Percentiles rank a stretch among this genome's conserved stretches.
Evolutionary conservation across 441 rosid genomes (phyloP).

Genomic region (Theobroma grandiflorum): DNA sequence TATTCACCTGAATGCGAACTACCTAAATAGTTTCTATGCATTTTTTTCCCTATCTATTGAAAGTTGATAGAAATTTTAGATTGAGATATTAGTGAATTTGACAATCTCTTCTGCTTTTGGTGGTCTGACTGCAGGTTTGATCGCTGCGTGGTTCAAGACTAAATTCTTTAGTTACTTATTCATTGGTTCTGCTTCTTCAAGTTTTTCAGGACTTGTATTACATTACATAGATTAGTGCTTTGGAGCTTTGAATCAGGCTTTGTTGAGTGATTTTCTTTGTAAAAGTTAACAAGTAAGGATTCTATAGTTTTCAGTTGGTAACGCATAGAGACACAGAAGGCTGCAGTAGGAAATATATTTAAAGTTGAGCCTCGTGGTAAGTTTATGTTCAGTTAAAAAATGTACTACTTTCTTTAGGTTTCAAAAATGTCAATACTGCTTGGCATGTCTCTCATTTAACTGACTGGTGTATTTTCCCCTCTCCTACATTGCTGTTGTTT

Average conservation of each 20-base stretch:
- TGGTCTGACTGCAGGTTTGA: constrained; percentile 65
- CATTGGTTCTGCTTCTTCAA: constrained; percentile 42
- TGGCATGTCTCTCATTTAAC: constrained; percentile 7
- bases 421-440: background rate
- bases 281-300: constrained; percentile 48
- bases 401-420: background rate
- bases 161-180: constrained; percentile 37
- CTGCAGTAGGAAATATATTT: constrained; percentile 54
- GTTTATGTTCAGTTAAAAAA: constrained; percentile 46
- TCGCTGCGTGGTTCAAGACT: constrained; percentile 42
- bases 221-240: constrained; percentile 36
- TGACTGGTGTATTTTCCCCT: background rate
- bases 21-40: background rate
- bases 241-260: constrained; percentile 49
- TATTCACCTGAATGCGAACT: background rate
- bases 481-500: background rate
- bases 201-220: constrained; percentile 37
- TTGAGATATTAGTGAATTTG: constrained; percentile 24
- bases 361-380: constrained; percentile 61
- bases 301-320: constrained; percentile 57
- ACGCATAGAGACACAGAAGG: constrained; percentile 57
- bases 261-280: constrained; percentile 45
- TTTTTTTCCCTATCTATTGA: constrained; percentile 6
- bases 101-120: constrained; percentile 39
- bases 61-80: background rate